Evolutionary conservation across 2,329 filamentous ascomycete genomes (phyloP), one percentile per base, ranked within the genome.

Genomic region (Talaromyces albobiverticillius): DNA sequence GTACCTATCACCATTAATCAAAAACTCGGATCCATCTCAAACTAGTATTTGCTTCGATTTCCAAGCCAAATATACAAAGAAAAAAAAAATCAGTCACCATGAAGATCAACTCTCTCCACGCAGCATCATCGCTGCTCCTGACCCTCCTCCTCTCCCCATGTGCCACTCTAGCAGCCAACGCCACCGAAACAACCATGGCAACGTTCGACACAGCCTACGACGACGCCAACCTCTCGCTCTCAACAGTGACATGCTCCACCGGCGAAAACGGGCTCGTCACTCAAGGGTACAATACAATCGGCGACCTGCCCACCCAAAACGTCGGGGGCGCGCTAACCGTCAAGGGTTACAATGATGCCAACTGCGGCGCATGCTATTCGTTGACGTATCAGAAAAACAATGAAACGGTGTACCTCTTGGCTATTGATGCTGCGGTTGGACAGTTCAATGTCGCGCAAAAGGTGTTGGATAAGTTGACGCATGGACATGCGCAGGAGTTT

Each of bases 231-330:
- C 49, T 49, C 38, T 52, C 49, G 3, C 16, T 56, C 29, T 53
- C 49, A 29, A 49, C 45, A 32, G 54, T 56, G 14, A 49, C 50
- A 14, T 56, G 54, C 31, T 53, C 49, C 50, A 25, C 53, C 34
- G 54, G 54, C 45, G 50, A 56, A 26, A 52, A 56, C 29, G 54
- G 54, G 13, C 50, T 56, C 13, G 22, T 50, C n/a, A 56, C 54
- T n/a, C 45, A 45, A 34, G 45, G 49, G 1, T 56, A 53, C 41
- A 53, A 40, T 2, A 47, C 38, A 16, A 53, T 56, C 16, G 43
- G 43, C 7, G 45, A 52, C 31, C 45, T 56, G 1, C 54, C 54
- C 16, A 56, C 54, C 1, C 18, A 25, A 29, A 20, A 53, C 22
- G 54, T 56, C 20, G 50, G n/a, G 6, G 54, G 54, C 7, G 43